Evolutionary conservation across 768 basidiomycete species (phyloP).

Genomic region (Suillus ampliporus): DNA sequence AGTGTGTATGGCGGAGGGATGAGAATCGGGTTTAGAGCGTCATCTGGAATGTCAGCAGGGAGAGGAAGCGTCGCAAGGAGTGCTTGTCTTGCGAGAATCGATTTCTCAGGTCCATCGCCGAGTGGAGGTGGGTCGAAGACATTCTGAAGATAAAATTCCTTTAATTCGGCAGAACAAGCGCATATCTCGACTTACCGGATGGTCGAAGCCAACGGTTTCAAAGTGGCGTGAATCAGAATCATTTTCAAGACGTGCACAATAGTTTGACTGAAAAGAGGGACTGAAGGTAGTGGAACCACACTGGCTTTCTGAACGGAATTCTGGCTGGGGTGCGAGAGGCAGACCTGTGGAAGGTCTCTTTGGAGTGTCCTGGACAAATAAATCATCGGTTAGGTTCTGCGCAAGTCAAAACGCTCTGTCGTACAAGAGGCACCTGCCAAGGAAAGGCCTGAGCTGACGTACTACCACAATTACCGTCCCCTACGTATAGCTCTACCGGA

Average conservation of each 20-base stretch:
- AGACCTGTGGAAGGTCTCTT: neutral
- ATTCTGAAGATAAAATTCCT: neutral
- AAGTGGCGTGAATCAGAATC: no score
- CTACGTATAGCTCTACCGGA: neutral
- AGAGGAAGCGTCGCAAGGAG: conserved; percentile 66
- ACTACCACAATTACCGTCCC: no score
- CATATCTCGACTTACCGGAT: conserved; percentile 29
- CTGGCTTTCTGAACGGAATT: neutral
- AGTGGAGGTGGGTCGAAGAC: neutral
- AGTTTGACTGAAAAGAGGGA: neutral
- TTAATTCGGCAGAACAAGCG: neutral
- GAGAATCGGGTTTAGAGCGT: conserved; percentile 69
- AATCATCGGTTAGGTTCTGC: neutral
- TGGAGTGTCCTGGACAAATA: neutral
- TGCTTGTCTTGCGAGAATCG: conserved; percentile 58
- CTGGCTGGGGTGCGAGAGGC: neutral
- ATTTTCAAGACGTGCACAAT: neutral
- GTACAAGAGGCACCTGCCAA: conserved; percentile 2
- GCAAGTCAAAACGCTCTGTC: neutral
- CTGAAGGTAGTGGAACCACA: neutral
- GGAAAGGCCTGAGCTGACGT: neutral
- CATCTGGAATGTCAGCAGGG: conserved; percentile 66
- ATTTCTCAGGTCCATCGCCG: conserved; percentile 38
- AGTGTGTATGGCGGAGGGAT: conserved; percentile 68
- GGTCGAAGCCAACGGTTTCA: conserved; percentile 10